A percentile compares a stretch with the other conserved stretches of the same genome.
Conservation (phyloP, 2,329 filamentous ascomycete species). For the Didymella keratinophila region DNA sequence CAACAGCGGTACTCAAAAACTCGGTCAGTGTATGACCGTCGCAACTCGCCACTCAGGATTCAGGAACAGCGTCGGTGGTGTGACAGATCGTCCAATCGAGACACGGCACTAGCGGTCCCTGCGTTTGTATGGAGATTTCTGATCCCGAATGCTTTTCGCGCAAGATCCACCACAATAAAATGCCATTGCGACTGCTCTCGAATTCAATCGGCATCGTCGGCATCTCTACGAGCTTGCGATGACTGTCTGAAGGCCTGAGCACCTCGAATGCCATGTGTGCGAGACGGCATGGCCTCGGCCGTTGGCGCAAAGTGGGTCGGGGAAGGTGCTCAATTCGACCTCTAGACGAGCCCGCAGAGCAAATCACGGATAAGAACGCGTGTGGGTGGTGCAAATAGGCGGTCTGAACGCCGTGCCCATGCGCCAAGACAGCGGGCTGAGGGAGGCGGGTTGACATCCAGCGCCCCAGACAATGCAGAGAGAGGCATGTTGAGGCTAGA, state of each 20-base stretch:
- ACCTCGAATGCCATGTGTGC: conserved; percentile 4
- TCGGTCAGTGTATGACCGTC: conserved; percentile 17
- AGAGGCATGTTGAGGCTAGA: conserved; percentile 23
- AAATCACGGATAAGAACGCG: conserved; percentile 25
- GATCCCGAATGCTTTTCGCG: conserved; percentile 17
- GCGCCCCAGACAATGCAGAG: conserved; percentile 25
- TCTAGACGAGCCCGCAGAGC: conserved; percentile 26
- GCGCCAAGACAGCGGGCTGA: conserved; percentile 33
- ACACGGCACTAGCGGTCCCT: conserved; percentile 10
- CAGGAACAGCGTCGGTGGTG: conserved; percentile 8
- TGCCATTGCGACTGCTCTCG: not conserved
- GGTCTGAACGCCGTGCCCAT: conserved; percentile 36
- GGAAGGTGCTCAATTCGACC: conserved; percentile 20
- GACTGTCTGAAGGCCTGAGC: not conserved
- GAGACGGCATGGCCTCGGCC: not conserved
- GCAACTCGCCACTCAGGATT: conserved; percentile 21
- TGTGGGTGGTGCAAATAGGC: conserved; percentile 37
- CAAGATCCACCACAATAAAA: not conserved
- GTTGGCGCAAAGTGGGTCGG: conserved; percentile 18
- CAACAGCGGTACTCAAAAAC: not conserved
- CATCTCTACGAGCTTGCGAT: not conserved
- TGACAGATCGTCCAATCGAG: conserved; percentile 11
- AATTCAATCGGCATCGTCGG: not conserved
- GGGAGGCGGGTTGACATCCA: conserved; percentile 32
- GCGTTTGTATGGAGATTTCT: conserved; percentile 6